Base-by-base conservation (phyloP, 495 filamentous ascomycete species). In the Penicillium riverlandense region DNA sequence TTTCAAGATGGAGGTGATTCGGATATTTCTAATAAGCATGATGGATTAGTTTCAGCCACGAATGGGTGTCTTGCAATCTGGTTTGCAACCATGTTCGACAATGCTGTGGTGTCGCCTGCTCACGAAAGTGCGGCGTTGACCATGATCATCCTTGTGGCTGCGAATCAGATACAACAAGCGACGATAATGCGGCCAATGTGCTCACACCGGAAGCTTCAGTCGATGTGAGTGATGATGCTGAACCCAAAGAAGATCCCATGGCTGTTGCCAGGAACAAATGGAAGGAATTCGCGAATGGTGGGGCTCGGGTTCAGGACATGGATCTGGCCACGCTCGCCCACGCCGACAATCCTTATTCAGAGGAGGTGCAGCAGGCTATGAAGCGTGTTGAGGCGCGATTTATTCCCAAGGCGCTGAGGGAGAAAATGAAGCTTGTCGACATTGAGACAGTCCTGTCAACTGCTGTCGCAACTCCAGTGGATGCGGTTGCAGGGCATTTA, bases 351-450 rank as follows among this genome's bases (percentile, higher is more conserved):
- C 10, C 32, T 2, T 10, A 34, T 5, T 10, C 9, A 0, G 32
- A 34, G 2, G 32, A 6, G 10, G 32, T 34, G 9, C 32, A 34
- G n/a, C 32, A 34, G 32, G 32, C 32, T 3, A 34, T 34, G 32
- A 10, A 34, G 32, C 32, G n/a, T 10, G 32, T 34, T 10, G 32
- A 34, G 10, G 10, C 9, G 32, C 9, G 47, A 53, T 56, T 22
- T 15, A 36, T 40, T 13, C 0, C 9, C 22, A 22, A 22, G 22
- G 22, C 22, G 22, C 4, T 22, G 22, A 22, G 22, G 22, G 22
- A 22, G 2, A 22, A 6, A 4, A 22, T 22, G 22, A 22, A 3
- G 2, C 22, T 22, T 6, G 4, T 22, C 22, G 22, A 22, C 6
- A 4, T 22, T 4, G 22, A 22, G 22, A 2, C 22, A 22, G 22